These are phyloP conservation scores for Lichtheimia ramosa DNA, from an alignment of 371 early-diverging fungal species.

Conservation along the genomic window DNA sequence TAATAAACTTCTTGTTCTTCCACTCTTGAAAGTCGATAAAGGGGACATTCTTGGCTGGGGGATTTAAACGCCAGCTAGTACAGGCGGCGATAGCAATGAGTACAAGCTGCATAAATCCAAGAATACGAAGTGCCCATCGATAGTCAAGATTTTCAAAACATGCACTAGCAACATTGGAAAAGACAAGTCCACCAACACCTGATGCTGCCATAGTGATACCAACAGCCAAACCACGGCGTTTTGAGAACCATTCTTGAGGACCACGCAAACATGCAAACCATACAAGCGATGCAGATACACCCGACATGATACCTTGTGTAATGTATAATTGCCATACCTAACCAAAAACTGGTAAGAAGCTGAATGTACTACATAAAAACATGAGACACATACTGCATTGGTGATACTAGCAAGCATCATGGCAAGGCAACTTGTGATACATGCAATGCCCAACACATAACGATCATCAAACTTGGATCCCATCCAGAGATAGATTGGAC, in stretches of 20 bases:
- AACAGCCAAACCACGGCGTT: conserved; percentile 18
- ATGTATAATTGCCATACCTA: conserved; percentile 28
- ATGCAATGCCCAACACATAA: conserved; percentile 12
- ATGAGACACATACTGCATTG: conserved; percentile 6
- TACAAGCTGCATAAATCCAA: conserved; percentile 49
- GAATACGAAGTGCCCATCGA: conserved; percentile 60
- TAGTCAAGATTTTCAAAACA: conserved; percentile 51
- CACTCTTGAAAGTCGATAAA: conserved; percentile 30
- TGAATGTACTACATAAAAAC: not conserved
- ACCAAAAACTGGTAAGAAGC: not conserved
- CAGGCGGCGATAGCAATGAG: conserved; percentile 12
- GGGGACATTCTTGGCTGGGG: conserved; percentile 25
- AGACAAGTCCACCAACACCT: conserved; percentile 67
- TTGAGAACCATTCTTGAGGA: conserved; percentile 18
- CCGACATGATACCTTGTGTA: conserved; percentile 23
- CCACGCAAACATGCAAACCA: conserved; percentile 17
- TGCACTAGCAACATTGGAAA: conserved; percentile 55
- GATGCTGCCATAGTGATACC: conserved; percentile 51
- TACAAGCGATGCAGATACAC: conserved; percentile 12
- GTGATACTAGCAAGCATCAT: conserved; percentile 27
- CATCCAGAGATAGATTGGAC: conserved; percentile 44
- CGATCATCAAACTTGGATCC: conserved; percentile 30
- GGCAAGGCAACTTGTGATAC: conserved; percentile 52
- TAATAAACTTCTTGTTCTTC: conserved; percentile 24
- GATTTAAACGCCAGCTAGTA: conserved; percentile 10